These are phyloP conservation scores for Cyclotella sp. DNA, from an alignment of 108 stramenopile species.

Conservation along the genomic window DNA sequence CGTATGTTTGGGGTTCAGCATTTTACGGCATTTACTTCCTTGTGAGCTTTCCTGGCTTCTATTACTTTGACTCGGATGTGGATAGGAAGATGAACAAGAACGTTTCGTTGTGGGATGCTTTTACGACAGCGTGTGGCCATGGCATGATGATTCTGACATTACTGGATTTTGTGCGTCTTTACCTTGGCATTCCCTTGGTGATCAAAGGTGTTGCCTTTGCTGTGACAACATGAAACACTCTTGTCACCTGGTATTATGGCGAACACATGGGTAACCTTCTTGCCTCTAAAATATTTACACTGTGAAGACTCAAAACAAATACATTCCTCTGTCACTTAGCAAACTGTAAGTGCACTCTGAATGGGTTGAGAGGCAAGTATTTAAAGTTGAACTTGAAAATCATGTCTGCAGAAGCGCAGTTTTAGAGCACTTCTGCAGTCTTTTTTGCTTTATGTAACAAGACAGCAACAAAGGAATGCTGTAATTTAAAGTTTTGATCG, in stretches of 20 bases:
- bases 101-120: conserved; percentile 74
- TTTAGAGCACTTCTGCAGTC: too few species aligned
- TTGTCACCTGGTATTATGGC: not conserved
- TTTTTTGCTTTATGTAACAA: too few species aligned
- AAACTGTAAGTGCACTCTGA: too few species aligned
- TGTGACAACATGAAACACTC: conserved; percentile 7
- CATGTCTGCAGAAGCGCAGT: too few species aligned
- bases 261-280: not conserved
- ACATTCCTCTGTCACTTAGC: too few species aligned
- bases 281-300: too few species aligned
- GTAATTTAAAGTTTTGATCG: too few species aligned
- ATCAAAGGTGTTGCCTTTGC: conserved; percentile 65
- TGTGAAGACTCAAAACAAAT: too few species aligned
- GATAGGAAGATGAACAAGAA: conserved; percentile 42
- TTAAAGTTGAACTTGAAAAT: too few species aligned
- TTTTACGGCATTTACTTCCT: conserved; percentile 99
- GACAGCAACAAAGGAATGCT: too few species aligned
- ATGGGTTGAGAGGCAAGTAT: too few species aligned
- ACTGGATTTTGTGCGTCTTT: conserved; percentile 92
- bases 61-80: conserved; percentile 70
- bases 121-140: conserved; percentile 83
- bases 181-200: conserved; percentile 80
- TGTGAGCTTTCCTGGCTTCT: conserved; percentile 96
- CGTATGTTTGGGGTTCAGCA: conserved; percentile 76
- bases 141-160: conserved; percentile 94